phyloP scores from a whole-genome alignment of 257 asterid genomes.

The Gardenia jasminoides region DNA sequence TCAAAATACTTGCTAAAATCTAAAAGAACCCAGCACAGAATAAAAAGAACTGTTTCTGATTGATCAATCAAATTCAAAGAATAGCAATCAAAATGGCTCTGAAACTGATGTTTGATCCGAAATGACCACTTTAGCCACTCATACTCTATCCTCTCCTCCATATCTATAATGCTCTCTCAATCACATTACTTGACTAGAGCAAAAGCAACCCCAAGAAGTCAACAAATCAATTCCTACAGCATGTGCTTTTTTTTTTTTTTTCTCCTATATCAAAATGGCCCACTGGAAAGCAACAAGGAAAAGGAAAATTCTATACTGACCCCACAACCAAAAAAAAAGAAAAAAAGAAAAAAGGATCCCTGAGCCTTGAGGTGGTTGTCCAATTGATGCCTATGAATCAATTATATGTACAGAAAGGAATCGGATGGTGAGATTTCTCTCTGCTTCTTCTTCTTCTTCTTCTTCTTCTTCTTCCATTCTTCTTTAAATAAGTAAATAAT shows the following conservation, averaged over 20 bases:
- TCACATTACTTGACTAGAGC: conserved; percentile 8
- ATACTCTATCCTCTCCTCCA: conserved; percentile 14
- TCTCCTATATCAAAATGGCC: conserved; percentile 14
- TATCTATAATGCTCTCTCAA: not conserved
- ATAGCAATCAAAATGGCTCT: conserved; percentile 1
- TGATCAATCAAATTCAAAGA: not conserved
- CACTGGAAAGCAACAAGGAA: not conserved
- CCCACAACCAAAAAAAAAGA: not conserved
- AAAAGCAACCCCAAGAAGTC: conserved; percentile 13
- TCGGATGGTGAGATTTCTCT: conserved; percentile 5
- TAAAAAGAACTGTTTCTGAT: not conserved
- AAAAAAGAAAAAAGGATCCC: not conserved
- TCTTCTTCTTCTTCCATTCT: not conserved
- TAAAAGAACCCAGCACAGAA: too few relatives aligned
- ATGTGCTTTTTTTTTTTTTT: not conserved
- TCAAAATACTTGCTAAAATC: not conserved
- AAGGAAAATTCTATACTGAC: not conserved
- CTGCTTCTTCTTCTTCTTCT: conserved; percentile 10
- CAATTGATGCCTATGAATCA: not conserved
- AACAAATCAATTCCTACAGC: not conserved
- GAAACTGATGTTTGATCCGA: conserved; percentile 25
- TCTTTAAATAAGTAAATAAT: conserved; percentile 1
- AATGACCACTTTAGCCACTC: conserved; percentile 14
- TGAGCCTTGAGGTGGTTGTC: not conserved
- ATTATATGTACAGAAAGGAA: conserved; percentile 16